Evolutionary conservation across 2,329 filamentous ascomycete species (phyloP).

Genomic region (Fonsecaea nubica): DNA sequence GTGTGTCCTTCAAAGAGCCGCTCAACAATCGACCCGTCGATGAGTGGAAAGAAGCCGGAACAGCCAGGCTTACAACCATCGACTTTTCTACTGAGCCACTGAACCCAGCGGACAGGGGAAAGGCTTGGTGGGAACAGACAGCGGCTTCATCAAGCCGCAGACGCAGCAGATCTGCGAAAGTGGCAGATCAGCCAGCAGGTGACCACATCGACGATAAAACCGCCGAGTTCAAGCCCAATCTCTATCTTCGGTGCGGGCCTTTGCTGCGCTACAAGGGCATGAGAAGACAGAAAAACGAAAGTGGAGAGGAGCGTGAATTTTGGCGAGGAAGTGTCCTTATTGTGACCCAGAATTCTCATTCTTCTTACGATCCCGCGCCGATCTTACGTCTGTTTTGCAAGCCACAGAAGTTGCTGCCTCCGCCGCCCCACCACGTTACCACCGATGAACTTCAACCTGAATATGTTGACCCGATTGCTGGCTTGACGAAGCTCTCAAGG

Average conservation of each 20-base stretch:
- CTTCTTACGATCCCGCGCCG: conserved; percentile 79
- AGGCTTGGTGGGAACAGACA: conserved; percentile 78
- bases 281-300: conserved; percentile 58
- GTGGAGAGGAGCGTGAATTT: conserved; percentile 69
- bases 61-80: conserved; percentile 65
- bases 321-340: conserved; percentile 98
- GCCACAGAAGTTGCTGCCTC: conserved; percentile 79
- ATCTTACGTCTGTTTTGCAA: conserved; percentile 85
- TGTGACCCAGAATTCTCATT: conserved; percentile 83
- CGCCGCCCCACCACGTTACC: conserved; percentile 73
- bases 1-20: conserved; percentile 56
- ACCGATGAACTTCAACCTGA: conserved; percentile 73
- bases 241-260: conserved; percentile 90
- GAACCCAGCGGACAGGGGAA: conserved; percentile 55
- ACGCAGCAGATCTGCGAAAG: conserved; percentile 56
- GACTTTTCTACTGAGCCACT: conserved; percentile 65
- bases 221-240: conserved; percentile 72
- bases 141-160: conserved; percentile 53
- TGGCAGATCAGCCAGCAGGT: conserved; percentile 57
- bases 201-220: conserved; percentile 35
- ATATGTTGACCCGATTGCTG: conserved; percentile 87
- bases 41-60: conserved; percentile 74
- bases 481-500: conserved; percentile 82
- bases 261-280: conserved; percentile 89
- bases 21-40: conserved; percentile 53